These are phyloP conservation scores for Pseudonectria foliicola DNA, from an alignment of 2,329 filamentous ascomycete species.

Conservation along the genomic window DNA sequence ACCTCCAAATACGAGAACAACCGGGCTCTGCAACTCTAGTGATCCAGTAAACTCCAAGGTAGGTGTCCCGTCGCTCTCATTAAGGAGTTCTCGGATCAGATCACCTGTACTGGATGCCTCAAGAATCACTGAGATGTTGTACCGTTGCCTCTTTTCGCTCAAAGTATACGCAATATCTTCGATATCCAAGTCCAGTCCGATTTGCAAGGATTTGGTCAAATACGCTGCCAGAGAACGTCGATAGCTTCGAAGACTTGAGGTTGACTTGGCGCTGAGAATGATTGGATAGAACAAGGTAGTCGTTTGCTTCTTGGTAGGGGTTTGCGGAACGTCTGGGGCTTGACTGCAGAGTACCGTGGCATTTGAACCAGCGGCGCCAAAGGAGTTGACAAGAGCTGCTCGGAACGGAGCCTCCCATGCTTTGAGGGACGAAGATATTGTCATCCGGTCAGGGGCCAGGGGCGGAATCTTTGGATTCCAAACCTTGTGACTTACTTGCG, in stretches of 20 bases:
- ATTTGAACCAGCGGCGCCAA: conserved; percentile 31
- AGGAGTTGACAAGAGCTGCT: conserved; percentile 27
- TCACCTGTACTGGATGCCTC: conserved; percentile 1
- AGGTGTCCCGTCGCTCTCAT: not conserved
- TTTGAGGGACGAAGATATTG: conserved; percentile 1
- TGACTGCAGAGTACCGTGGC: conserved; percentile 20
- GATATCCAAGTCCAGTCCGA: conserved; percentile 1
- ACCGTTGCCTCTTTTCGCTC: conserved; percentile 11
- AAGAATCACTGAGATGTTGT: conserved; percentile 3
- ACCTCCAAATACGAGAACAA: conserved; percentile 32
- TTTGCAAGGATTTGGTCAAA: conserved; percentile 1
- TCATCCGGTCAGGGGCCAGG: conserved; percentile 7
- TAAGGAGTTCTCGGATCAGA: conserved; percentile 1
- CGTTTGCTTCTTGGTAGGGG: not conserved
- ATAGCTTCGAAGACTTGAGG: conserved; percentile 5
- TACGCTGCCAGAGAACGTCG: conserved; percentile 3
- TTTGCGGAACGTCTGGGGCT: not conserved
- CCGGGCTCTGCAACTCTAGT: conserved; percentile 4
- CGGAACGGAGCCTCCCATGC: conserved; percentile 15
- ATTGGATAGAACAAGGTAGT: conserved; percentile 3
- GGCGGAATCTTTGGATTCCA: conserved; percentile 24
- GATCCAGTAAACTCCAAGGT: conserved; percentile 4
- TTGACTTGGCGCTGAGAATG: conserved; percentile 9
- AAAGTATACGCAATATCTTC: conserved; percentile 9
- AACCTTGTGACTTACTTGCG: conserved; percentile 16